Evolutionary conservation across 495 filamentous ascomycete genomes (phyloP).

Genomic region (Trichoderma virens): DNA sequence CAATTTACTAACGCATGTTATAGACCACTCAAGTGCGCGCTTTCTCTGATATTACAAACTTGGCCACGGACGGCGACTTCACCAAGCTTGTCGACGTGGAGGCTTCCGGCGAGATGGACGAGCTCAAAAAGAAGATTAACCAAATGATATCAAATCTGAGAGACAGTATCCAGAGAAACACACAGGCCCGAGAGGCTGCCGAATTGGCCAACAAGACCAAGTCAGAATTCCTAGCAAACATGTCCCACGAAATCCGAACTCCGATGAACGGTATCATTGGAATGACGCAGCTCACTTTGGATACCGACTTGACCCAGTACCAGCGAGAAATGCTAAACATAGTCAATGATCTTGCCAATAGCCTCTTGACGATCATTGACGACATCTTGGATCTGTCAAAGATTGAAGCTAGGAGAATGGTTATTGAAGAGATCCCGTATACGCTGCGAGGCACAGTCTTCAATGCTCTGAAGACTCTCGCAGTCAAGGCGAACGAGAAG

Average conservation of each 20-base stretch:
- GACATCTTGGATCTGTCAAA: slow-evolving; percentile 99
- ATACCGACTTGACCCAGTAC: slow-evolving; percentile 89
- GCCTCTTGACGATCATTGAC: slow-evolving; percentile 95
- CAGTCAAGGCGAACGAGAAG: slow-evolving; percentile 96
- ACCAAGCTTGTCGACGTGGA: slow-evolving; percentile 96
- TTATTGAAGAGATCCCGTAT: slow-evolving; percentile 96
- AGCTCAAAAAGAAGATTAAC: slow-evolving; percentile 98
- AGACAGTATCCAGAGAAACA: slow-evolving; percentile 96
- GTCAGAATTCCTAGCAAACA: slow-evolving; percentile 97
- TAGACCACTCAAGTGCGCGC: slow-evolving; percentile 92
- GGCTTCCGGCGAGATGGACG: slow-evolving; percentile 98
- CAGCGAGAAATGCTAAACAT: slow-evolving; percentile 99
- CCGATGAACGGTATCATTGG: slow-evolving; percentile 85
- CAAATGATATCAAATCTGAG: slow-evolving; percentile 95
- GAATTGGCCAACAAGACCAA: slow-evolving; percentile 98
- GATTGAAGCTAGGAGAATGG: slow-evolving; percentile 99
- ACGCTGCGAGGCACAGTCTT: slow-evolving; percentile 93
- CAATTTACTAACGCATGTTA: slow-evolving; percentile 11
- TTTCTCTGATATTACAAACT: slow-evolving; percentile 96
- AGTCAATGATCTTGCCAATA: slow-evolving; percentile 95
- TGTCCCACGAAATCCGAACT: slow-evolving; percentile 98
- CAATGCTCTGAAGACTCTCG: slow-evolving; percentile 92
- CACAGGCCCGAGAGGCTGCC: slow-evolving; percentile 90
- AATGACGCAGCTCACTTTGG: slow-evolving; percentile 95
- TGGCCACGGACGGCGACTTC: slow-evolving; percentile 94